A percentile compares a stretch with the other conserved stretches of the same genome.
Conservation (phyloP, 2,329 filamentous ascomycete species). For the Monilinia aucupariae region DNA sequence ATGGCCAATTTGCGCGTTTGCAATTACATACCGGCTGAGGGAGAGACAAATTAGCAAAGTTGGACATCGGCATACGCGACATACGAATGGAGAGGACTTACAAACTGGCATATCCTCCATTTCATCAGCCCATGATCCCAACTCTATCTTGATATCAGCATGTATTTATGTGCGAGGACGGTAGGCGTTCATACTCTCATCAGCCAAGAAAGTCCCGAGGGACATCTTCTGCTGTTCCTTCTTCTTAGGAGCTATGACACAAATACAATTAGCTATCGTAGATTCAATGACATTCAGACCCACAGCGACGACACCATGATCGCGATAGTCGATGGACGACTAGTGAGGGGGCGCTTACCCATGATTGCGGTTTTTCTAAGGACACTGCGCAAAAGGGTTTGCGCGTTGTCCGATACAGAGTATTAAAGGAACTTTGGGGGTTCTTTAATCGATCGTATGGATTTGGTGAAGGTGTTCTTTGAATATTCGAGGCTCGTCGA, state of each 20-base stretch:
- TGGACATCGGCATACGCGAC: background rate
- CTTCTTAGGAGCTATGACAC: conserved; percentile 72
- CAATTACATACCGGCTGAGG: conserved; percentile 33
- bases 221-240: conserved; percentile 93
- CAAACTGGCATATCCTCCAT: conserved; percentile 67
- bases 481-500: conserved; percentile 12
- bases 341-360: conserved; percentile 43
- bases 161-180: conserved; percentile 39
- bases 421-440: conserved; percentile 25
- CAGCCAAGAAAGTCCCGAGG: conserved; percentile 90
- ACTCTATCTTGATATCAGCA: conserved; percentile 44
- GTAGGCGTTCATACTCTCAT: conserved; percentile 63
- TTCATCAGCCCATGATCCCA: conserved; percentile 97
- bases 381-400: conserved; percentile 41
- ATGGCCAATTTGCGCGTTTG: conserved; percentile 7
- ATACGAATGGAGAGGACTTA: conserved; percentile 26
- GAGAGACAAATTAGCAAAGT: conserved; percentile 28
- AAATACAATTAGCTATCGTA: conserved; percentile 40
- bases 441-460: conserved; percentile 23
- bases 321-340: conserved; percentile 14
- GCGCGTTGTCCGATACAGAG: conserved; percentile 30
- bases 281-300: background rate
- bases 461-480: background rate
- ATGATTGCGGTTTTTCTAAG: conserved; percentile 51
- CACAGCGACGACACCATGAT: background rate